A percentile compares a stretch with the other conserved stretches of the same genome.
Conservation (phyloP, 139 green algal genomes). For the Penium margaritaceum region DNA sequence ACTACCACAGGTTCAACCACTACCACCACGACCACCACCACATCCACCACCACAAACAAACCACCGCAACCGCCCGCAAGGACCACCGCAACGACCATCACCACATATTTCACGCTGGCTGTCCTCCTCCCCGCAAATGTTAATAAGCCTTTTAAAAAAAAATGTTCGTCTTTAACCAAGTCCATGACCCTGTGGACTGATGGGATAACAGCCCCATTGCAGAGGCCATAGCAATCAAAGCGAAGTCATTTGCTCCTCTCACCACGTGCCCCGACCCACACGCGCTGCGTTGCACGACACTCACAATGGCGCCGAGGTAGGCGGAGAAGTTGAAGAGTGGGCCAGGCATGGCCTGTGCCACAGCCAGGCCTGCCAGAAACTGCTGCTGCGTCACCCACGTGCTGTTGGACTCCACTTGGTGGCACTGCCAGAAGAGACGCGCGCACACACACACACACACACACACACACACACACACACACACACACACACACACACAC, state of each 20-base stretch:
- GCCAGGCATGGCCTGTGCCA: slow-evolving; percentile 74
- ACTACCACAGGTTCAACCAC: no score
- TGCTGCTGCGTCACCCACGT: slow-evolving; percentile 74
- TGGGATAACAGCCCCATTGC: not conserved
- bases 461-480: no score
- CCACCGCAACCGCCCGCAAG: no score
- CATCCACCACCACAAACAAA: no score
- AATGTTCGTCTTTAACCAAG: not conserved
- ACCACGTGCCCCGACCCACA: not conserved
- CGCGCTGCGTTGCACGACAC: not conserved
- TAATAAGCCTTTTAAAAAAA: no score
- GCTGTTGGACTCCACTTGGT: slow-evolving; percentile 24
- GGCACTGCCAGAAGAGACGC: not conserved
- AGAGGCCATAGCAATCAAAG: not conserved
- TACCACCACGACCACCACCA: no score
- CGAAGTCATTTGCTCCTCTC: not conserved
- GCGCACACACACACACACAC: no score
- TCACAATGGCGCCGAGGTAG: slow-evolving; percentile 82
- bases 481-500: no score
- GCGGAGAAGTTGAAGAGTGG: slow-evolving; percentile 91
- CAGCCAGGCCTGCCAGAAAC: slow-evolving; percentile 68
- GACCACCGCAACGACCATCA: no score
- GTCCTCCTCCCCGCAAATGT: no score
- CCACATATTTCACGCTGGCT: no score
- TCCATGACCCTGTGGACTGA: not conserved